Evolutionary conservation across 441 rosid genomes (phyloP).

Genomic region (Theobroma grandiflorum): DNA sequence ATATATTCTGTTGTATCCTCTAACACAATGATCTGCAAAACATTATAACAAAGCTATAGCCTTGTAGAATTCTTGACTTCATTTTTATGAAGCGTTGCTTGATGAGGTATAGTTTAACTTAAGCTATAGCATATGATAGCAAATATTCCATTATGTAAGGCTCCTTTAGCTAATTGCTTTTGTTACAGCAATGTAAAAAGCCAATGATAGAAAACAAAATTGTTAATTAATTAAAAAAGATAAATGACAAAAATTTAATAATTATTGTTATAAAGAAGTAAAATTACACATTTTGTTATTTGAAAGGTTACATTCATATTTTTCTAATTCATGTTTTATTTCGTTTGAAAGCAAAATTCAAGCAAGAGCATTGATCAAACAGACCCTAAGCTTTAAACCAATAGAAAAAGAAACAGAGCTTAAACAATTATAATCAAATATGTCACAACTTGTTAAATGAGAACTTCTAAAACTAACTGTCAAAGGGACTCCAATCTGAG

Average conservation of each 20-base stretch:
- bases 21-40: conserved; percentile 80
- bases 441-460: background rate
- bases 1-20: conserved; percentile 89
- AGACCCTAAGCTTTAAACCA: background rate
- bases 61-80: background rate
- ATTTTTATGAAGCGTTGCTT: background rate
- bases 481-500: conserved; percentile 90
- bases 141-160: background rate
- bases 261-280: background rate
- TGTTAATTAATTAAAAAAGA: background rate
- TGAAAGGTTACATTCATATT: background rate
- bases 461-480: conserved; percentile 42
- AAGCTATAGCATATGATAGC: conserved; percentile 5
- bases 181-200: background rate
- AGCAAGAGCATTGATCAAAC: background rate
- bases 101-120: background rate
- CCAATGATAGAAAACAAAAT: background rate
- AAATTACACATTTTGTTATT: background rate
- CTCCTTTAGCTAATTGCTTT: background rate
- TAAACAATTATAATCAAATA: background rate
- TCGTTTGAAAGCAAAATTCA: background rate
- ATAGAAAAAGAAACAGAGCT: background rate
- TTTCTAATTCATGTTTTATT: background rate
- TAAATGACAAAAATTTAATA: background rate
- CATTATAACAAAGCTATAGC: background rate